A percentile compares a stretch with the other conserved stretches of the same genome.
phyloP scores from a whole-genome alignment of 2,329 filamentous ascomycete genomes.

The Elsinoe australis region DNA sequence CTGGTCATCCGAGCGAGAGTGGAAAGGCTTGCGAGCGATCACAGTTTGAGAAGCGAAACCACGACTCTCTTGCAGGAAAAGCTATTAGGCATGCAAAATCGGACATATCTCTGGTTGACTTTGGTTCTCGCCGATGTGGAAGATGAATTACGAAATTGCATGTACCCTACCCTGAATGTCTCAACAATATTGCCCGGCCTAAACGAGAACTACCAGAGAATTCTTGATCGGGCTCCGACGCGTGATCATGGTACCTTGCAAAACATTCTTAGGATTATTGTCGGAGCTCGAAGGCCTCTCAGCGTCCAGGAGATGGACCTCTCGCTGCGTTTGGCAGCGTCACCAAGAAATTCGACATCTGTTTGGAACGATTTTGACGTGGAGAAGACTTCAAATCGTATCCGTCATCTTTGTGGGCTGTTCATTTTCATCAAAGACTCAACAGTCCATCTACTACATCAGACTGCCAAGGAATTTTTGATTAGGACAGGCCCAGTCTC shows the following conservation, averaged over 20 bases:
- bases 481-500: background rate
- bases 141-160: conserved; percentile 17
- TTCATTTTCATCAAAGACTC: conserved; percentile 25
- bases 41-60: background rate
- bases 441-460: conserved; percentile 26
- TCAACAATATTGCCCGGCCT: conserved; percentile 23
- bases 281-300: conserved; percentile 26
- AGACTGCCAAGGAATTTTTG: conserved; percentile 29
- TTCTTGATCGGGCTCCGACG: conserved; percentile 19
- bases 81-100: conserved; percentile 23
- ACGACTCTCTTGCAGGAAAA: background rate
- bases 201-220: conserved; percentile 27
- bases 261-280: conserved; percentile 25
- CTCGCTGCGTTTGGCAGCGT: conserved; percentile 21
- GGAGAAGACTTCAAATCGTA: background rate
- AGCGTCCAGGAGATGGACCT: conserved; percentile 24
- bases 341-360: too few relatives aligned
- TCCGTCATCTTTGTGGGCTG: conserved; percentile 24
- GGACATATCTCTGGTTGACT: conserved; percentile 29
- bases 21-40: background rate
- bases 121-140: conserved; percentile 24
- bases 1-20: conserved; percentile 15
- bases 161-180: conserved; percentile 19
- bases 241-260: conserved; percentile 9
- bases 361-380: conserved; percentile 5